These are phyloP conservation scores for Phytophthora vignae DNA, from an alignment of 352 stramenopile species.

Conservation along the genomic window DNA sequence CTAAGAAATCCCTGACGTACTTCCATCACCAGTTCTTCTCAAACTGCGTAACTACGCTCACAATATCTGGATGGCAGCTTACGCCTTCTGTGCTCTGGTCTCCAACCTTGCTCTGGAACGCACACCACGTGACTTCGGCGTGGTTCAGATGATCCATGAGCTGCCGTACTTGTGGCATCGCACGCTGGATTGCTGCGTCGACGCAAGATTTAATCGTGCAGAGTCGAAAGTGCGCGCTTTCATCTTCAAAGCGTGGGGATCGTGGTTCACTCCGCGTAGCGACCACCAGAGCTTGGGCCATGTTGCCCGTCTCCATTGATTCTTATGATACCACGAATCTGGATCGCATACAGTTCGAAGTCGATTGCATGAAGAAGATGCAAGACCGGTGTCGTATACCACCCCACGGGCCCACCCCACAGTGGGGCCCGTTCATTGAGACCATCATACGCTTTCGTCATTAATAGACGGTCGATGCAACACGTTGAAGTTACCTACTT, in stretches of 20 bases:
- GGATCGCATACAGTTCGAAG: neutral
- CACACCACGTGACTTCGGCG: too few relatives aligned
- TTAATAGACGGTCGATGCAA: too few relatives aligned
- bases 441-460: too few relatives aligned
- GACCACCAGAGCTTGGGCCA: constrained; percentile 17
- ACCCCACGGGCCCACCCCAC: too few relatives aligned
- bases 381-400: constrained; percentile 6
- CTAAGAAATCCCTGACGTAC: neutral
- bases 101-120: too few relatives aligned
- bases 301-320: constrained; percentile 10
- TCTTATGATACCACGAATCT: constrained; percentile 19
- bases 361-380: constrained; percentile 22
- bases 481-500: neutral
- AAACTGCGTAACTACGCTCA: neutral
- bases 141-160: too few relatives aligned
- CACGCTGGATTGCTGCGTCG: too few relatives aligned
- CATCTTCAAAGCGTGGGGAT: too few relatives aligned
- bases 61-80: neutral
- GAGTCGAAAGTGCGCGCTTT: too few relatives aligned
- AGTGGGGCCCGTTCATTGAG: too few relatives aligned
- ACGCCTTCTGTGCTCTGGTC: neutral
- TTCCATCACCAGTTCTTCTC: constrained; percentile 5
- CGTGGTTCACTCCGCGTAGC: neutral
- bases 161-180: too few relatives aligned
- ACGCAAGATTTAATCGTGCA: too few relatives aligned